A percentile compares a stretch with the other conserved stretches of the same genome.
Evolutionary conservation across 148 eudicot genomes (phyloP).

Genomic region (Spergularia marina): DNA sequence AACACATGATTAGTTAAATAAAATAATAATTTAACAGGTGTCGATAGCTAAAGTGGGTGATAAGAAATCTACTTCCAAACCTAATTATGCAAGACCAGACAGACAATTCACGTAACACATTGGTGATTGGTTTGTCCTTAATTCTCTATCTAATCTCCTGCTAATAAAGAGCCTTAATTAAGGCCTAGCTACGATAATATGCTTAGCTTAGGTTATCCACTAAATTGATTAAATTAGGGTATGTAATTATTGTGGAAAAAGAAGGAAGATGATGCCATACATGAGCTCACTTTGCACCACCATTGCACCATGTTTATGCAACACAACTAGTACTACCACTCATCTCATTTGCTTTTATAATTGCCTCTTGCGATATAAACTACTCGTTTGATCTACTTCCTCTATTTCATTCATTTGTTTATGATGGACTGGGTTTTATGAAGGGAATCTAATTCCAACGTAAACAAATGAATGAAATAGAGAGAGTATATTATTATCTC

Average conservation of each 20-base stretch:
- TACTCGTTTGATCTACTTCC: too few relatives aligned
- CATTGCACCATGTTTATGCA: background rate
- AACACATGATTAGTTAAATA: slow-evolving; percentile 13
- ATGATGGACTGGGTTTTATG: too few relatives aligned
- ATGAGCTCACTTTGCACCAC: slow-evolving; percentile 27
- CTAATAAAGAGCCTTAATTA: background rate
- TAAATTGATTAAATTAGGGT: background rate
- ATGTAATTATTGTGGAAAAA: background rate
- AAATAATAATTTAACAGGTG: slow-evolving; percentile 25
- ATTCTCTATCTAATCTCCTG: slow-evolving; percentile 19
- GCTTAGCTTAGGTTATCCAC: slow-evolving; percentile 18
- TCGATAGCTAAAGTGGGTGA: slow-evolving; percentile 28
- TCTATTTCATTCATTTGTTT: too few relatives aligned
- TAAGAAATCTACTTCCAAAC: slow-evolving; percentile 25
- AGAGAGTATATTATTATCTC: too few relatives aligned
- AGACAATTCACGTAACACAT: slow-evolving; percentile 36
- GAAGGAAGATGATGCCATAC: slow-evolving; percentile 16
- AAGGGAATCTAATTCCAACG: too few relatives aligned
- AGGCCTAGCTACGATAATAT: background rate
- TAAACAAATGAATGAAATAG: too few relatives aligned
- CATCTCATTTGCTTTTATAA: background rate
- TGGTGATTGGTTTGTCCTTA: slow-evolving; percentile 51
- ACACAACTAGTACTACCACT: background rate
- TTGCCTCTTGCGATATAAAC: too few relatives aligned
- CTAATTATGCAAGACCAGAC: slow-evolving; percentile 34